These are phyloP conservation scores for Rugonectria rugulosa DNA, from an alignment of 2,329 filamentous ascomycete species.

Conservation along the genomic window DNA sequence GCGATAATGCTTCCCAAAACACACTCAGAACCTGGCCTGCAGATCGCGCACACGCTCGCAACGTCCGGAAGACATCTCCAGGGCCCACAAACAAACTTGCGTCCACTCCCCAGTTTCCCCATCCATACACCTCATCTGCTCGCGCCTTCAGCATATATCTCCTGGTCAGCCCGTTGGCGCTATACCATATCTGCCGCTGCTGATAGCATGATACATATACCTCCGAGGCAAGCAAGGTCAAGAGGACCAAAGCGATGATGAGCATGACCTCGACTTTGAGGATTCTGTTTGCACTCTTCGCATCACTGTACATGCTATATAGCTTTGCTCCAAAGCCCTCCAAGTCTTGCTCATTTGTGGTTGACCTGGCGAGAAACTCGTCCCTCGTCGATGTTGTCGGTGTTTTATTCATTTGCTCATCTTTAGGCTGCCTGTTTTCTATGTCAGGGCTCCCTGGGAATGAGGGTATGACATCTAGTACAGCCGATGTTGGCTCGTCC, in stretches of 20 bases:
- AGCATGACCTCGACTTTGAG: background rate
- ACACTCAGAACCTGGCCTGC: too few species aligned
- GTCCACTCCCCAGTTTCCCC: slow-evolving; percentile 16
- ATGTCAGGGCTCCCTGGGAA: too few species aligned
- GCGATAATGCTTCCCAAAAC: too few species aligned
- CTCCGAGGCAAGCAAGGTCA: slow-evolving; percentile 27
- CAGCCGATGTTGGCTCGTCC: too few species aligned
- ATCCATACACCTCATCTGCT: slow-evolving; percentile 6
- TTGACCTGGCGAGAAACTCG: background rate
- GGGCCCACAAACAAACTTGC: background rate
- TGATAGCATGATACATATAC: slow-evolving; percentile 16
- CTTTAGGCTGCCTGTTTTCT: too few species aligned
- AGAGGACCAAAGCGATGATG: slow-evolving; percentile 19
- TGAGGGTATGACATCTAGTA: too few species aligned
- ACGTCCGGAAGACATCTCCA: background rate
- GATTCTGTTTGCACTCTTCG: background rate
- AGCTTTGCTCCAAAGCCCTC: too few species aligned
- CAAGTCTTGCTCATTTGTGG: background rate
- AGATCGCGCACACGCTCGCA: too few species aligned
- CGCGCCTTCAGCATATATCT: slow-evolving; percentile 36
- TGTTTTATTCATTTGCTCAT: too few species aligned
- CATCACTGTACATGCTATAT: too few species aligned
- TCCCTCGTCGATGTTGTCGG: too few species aligned
- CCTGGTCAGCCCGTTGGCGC: slow-evolving; percentile 42
- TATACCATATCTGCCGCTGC: slow-evolving; percentile 41